phyloP scores from a whole-genome alignment of 75 land plant species.

The Cunninghamia lanceolata region DNA sequence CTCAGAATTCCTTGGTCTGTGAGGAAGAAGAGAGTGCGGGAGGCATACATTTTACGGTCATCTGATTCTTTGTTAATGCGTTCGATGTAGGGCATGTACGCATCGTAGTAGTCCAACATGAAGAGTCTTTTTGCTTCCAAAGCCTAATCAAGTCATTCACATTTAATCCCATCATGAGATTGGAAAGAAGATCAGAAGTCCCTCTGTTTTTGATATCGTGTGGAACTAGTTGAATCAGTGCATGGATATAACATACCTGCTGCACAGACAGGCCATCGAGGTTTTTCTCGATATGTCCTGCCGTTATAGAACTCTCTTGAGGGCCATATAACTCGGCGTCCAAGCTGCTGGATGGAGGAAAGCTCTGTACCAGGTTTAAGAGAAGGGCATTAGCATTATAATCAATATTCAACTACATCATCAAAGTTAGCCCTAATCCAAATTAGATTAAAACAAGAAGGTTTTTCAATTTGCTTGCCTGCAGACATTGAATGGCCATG shows the following conservation, averaged over 20 bases:
- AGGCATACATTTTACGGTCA: slow-evolving; percentile 21
- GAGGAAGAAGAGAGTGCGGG: slow-evolving; percentile 23
- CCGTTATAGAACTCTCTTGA: slow-evolving; percentile 43
- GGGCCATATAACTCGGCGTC: slow-evolving; percentile 67
- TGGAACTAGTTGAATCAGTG: not conserved
- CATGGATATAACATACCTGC: slow-evolving; percentile 11
- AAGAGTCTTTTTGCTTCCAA: slow-evolving; percentile 39
- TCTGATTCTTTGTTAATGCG: slow-evolving; percentile 28
- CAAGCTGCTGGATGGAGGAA: slow-evolving; percentile 69
- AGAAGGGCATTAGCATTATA: not conserved
- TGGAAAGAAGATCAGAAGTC: not conserved
- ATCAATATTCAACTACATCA: not conserved
- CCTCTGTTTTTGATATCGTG: not conserved
- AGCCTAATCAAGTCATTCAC: slow-evolving; percentile 25
- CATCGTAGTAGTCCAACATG: slow-evolving; percentile 62
- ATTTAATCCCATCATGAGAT: not conserved
- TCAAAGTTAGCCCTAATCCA: not conserved
- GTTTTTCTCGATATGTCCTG: slow-evolving; percentile 10
- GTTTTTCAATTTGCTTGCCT: slow-evolving; percentile 9
- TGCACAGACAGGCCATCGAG: slow-evolving; percentile 13
- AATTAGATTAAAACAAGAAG: too few species aligned
- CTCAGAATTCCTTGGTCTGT: slow-evolving; percentile 2
- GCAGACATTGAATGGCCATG: slow-evolving; percentile 49
- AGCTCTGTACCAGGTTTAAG: slow-evolving; percentile 18
- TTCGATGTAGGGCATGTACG: slow-evolving; percentile 42